A percentile compares a stretch with the other conserved stretches of the same genome.
phyloP scores from a whole-genome alignment of 2,329 filamentous ascomycete genomes.

The Ceratocystis ficicola region DNA sequence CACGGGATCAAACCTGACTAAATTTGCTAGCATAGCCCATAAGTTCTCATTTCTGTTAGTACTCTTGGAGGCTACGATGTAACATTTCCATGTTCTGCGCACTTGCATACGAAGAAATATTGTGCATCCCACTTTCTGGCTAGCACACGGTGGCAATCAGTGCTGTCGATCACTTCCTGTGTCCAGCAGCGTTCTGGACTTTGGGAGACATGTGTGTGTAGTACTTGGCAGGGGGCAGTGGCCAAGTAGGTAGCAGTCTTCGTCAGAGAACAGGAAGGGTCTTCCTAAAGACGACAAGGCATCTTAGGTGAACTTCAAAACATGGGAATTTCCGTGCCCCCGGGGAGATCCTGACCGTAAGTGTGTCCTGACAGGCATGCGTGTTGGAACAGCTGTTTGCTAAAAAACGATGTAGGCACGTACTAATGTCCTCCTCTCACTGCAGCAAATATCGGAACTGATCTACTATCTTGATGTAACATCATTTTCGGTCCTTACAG shows the following conservation, averaged over 20 bases:
- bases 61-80: neutral
- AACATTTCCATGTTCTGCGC: constrained; percentile 5
- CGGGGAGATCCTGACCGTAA: neutral
- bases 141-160: neutral
- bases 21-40: neutral
- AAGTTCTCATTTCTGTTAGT: neutral
- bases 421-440: too few relatives aligned
- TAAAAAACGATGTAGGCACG: too few relatives aligned
- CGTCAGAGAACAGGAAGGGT: neutral
- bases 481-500: neutral
- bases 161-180: neutral
- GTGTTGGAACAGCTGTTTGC: neutral
- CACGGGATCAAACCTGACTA: too few relatives aligned
- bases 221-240: neutral
- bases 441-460: neutral
- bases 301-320: neutral
- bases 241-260: neutral
- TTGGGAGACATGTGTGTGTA: neutral
- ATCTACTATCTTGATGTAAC: neutral
- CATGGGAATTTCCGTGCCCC: constrained; percentile 6
- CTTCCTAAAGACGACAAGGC: neutral
- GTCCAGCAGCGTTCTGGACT: neutral
- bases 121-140: constrained; percentile 9
- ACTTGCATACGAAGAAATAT: constrained; percentile 3
- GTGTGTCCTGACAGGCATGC: neutral